Evolutionary conservation across 2,329 filamentous ascomycete species (phyloP), one percentile per base, ranked within the genome.

Genomic region (Nigrograna mackinnonii): DNA sequence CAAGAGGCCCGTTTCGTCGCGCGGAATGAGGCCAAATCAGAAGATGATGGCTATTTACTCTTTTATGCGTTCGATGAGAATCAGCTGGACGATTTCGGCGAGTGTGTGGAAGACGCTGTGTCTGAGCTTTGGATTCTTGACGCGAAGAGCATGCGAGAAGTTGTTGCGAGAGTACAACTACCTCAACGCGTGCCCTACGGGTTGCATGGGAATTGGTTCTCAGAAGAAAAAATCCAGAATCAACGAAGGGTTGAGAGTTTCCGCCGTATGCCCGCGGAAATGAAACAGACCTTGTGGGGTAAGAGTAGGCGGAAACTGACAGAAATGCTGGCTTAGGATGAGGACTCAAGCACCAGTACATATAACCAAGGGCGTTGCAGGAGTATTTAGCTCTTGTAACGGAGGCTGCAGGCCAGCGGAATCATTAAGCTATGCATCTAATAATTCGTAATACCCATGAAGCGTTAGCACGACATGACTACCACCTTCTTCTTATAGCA

Each of bases 61-160:
- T 84, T 81, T 34, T 88, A 86, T 50, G 83, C 85, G 1, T 89
- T 89, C 47, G 82, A 89, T 48, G 85, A 88, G 53, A 71, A 74
- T 2, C 84, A 88, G 57, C 68, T 87, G 0, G 73, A 82, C n/a
- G 57, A 65, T 2, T 42, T 66, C 0, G 80, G 77, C 0, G 66
- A 75, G 28, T 80, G 77, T 39, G 54, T 43, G n/a, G 43, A 50
- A 6, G 43, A 54, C 1, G 62, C 70, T 0, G 62, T 65, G 2
- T 84, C 79, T 22, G 84, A 89, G 61, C 68, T 89, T 0, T 89
- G 85, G 85, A 72, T 88, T 12, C 74, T 89, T 21, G 78, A 88
- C 54, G 85, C 84, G 0, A 76, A 60, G 46, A 72, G 72, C 2
- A 88, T 89, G 84, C 71, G 60, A 18, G 72, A 80, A 3, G 70